phyloP scores from a whole-genome alignment of 2,329 filamentous ascomycete genomes.

The Cryoendolithus antarcticus region DNA sequence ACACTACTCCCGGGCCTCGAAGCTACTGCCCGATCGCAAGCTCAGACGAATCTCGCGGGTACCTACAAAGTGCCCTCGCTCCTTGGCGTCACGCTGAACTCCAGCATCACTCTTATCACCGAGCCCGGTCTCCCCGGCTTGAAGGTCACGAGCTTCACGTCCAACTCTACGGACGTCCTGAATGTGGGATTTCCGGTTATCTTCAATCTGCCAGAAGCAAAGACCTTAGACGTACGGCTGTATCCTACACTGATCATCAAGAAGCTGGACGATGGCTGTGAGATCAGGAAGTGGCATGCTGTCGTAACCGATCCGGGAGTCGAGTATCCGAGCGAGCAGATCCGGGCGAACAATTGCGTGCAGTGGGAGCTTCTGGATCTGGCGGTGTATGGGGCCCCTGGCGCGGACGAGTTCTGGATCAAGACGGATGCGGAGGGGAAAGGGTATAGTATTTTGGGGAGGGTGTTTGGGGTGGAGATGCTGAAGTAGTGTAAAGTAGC shows the following conservation, averaged over 20 bases:
- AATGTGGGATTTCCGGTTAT: constrained; percentile 5
- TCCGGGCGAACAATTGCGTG: constrained; percentile 7
- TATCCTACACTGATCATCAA: constrained; percentile 16
- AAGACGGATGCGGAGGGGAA: constrained; percentile 10
- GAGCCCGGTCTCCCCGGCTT: constrained; percentile 16
- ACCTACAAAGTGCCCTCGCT: constrained; percentile 12
- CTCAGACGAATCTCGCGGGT: constrained; percentile 15
- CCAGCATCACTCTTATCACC: constrained; percentile 17
- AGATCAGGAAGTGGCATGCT: constrained; percentile 4
- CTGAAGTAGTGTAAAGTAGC: background rate
- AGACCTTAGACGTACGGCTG: constrained; percentile 11
- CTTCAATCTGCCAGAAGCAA: constrained; percentile 1
- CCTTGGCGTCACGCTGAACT: constrained; percentile 9
- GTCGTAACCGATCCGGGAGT: constrained; percentile 6
- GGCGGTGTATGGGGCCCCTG: constrained; percentile 9
- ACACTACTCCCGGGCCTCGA: constrained; percentile 16
- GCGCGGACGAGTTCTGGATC: constrained; percentile 13
- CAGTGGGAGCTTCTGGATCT: constrained; percentile 11
- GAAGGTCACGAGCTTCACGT: constrained; percentile 19
- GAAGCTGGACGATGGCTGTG: constrained; percentile 3
- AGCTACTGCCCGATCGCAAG: constrained; percentile 17
- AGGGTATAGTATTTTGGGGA: constrained; percentile 6
- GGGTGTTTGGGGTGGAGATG: constrained; percentile 3
- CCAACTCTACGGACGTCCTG: constrained; percentile 23
- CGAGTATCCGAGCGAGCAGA: constrained; percentile 1